Percentiles rank a stretch among this genome's conserved stretches.
These are phyloP conservation scores for Leishmania martiniquensis DNA, from an alignment of 208 protist genomes.

Conservation along the genomic window DNA sequence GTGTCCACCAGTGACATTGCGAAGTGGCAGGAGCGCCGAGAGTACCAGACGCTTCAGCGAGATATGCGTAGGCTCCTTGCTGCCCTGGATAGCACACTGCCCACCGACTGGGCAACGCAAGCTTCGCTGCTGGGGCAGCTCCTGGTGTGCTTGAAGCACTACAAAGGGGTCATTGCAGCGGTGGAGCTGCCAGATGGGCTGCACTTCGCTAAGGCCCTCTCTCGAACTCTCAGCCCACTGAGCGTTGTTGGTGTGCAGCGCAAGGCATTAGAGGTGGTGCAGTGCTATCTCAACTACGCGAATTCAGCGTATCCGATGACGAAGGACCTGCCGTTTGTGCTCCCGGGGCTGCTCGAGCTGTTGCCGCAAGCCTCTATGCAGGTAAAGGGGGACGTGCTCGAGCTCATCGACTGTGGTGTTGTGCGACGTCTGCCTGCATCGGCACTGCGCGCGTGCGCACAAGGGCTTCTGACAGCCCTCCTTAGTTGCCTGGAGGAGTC, in stretches of 20 bases:
- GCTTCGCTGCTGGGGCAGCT: constrained; percentile 27
- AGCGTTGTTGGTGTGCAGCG: constrained; percentile 72
- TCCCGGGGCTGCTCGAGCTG: constrained; percentile 27
- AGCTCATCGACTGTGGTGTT: constrained; percentile 19
- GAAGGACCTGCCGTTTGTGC: constrained; percentile 18
- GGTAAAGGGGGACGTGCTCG: constrained; percentile 25
- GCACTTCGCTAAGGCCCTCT: constrained; percentile 45
- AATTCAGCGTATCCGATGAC: constrained; percentile 32
- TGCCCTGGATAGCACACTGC: constrained; percentile 20
- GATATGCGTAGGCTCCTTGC: constrained; percentile 19
- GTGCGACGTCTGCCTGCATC: constrained; percentile 26
- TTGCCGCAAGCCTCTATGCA: constrained; percentile 36
- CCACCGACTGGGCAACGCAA: constrained; percentile 25
- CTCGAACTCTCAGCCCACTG: constrained; percentile 46
- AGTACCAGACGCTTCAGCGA: constrained; percentile 17
- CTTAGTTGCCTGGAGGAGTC: constrained; percentile 62
- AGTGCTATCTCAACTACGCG: constrained; percentile 28
- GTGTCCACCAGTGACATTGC: constrained; percentile 1
- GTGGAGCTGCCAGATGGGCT: constrained; percentile 41
- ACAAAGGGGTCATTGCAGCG: constrained; percentile 28
- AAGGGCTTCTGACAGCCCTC: constrained; percentile 47
- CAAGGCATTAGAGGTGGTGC: constrained; percentile 64
- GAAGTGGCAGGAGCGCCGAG: constrained; percentile 16
- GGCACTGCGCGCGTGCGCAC: constrained; percentile 33
- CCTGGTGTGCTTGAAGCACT: constrained; percentile 14